Percentiles rank a stretch among this genome's conserved stretches.
Evolutionary conservation across 208 protist genomes (phyloP).

Genomic region (Trichomonas gallinae): DNA sequence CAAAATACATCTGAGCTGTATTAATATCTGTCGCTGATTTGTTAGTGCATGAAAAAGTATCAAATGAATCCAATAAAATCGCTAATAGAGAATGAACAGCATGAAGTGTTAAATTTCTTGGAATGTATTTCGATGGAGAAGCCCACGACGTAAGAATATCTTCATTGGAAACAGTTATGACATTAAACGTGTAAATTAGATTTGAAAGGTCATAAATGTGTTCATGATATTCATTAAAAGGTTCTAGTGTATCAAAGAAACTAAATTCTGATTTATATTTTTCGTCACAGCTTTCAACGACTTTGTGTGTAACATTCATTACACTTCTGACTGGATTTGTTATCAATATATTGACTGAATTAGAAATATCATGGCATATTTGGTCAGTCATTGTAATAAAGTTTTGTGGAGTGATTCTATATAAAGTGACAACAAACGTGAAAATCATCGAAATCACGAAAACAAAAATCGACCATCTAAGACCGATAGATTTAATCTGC

Average conservation of each 20-base stretch:
- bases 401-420: neutral
- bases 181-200: neutral
- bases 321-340: neutral
- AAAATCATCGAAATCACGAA: neutral
- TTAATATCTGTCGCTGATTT: neutral
- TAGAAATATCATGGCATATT: neutral
- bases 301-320: neutral
- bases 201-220: neutral
- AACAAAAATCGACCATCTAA: neutral
- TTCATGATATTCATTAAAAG: neutral
- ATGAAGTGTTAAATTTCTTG: neutral
- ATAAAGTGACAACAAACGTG: neutral
- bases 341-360: neutral
- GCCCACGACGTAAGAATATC: neutral
- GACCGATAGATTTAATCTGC: neutral
- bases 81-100: neutral
- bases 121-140: neutral
- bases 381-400: neutral
- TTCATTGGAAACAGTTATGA: neutral
- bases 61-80: neutral
- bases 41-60: neutral
- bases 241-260: neutral
- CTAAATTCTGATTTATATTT: neutral
- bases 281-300: neutral
- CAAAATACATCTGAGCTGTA: neutral